A percentile compares a stretch with the other conserved stretches of the same genome.
Conservation (phyloP, 2,329 filamentous ascomycete genomes). For the Knoxdaviesia proteae region DNA sequence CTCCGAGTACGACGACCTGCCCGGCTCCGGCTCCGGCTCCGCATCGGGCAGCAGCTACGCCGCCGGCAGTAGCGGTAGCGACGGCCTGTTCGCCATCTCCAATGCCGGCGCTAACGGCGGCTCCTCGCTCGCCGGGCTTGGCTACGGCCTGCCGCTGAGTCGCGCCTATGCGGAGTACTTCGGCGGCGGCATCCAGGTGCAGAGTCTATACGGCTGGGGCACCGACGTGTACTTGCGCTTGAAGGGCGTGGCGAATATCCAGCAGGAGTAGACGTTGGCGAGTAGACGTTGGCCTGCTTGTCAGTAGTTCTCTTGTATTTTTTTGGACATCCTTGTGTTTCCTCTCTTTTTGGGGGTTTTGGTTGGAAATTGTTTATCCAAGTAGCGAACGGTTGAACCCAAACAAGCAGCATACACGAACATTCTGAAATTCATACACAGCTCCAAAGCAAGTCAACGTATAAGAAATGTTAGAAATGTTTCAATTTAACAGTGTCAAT, state of each 20-base stretch:
- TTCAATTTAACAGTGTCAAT: too few species aligned
- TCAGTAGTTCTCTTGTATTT: too few species aligned
- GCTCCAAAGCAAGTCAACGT: too few species aligned
- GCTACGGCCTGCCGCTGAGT: slow-evolving; percentile 78
- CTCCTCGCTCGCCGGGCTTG: slow-evolving; percentile 77
- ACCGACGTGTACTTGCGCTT: slow-evolving; percentile 47
- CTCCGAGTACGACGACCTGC: slow-evolving; percentile 32
- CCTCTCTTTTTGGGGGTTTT: neutral
- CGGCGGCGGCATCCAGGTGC: slow-evolving; percentile 83
- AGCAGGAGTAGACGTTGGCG: slow-evolving; percentile 11
- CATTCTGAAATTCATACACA: too few species aligned
- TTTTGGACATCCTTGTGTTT: too few species aligned
- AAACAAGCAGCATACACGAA: too few species aligned
- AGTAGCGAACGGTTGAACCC: too few species aligned
- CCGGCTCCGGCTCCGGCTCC: slow-evolving; percentile 16
- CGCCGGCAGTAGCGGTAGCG: slow-evolving; percentile 6
- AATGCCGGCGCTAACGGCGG: slow-evolving; percentile 42
- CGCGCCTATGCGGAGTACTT: slow-evolving; percentile 96
- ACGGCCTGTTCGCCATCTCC: slow-evolving; percentile 53
- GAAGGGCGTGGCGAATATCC: slow-evolving; percentile 38
- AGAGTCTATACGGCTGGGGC: slow-evolving; percentile 88
- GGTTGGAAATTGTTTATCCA: too few species aligned
- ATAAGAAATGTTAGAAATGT: too few species aligned
- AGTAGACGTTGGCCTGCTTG: too few species aligned
- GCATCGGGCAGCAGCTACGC: too few species aligned